Evolutionary conservation across 83 land plant genomes (phyloP), one percentile per base, ranked within the genome.

Genomic region (Thuja plicata): DNA sequence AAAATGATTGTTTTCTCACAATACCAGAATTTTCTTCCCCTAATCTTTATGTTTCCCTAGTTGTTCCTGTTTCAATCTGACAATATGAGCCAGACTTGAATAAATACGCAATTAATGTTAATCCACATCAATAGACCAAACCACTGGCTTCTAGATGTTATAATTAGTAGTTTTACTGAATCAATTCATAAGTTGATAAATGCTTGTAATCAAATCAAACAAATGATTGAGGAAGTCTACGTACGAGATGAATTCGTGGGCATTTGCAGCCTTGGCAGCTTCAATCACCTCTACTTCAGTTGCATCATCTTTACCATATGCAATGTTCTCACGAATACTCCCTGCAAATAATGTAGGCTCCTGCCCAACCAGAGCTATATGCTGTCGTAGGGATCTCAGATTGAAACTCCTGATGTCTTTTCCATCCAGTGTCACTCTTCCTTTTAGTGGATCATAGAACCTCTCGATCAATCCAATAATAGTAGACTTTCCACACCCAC

Each of bases 401-500:
- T 92, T 90, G 66, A 89, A 88, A 54, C 85, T 86, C 84, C 62
- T 91, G 19, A 93, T 89, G 45, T 93, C 94, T 54, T 54, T 87
- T 8, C 86, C 93, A 78, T 93, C 93, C 1, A 93, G 87, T 0
- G 1, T 13, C 6, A 93, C 90, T 15, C 88, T 88, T 30, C 93
- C 95, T 35, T 78, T 89, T 10, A 81, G 3, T 24, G 95, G 93
- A 48, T 94, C 95, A 55, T 94, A 94, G 66, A 94, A 94, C 73
- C 95, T 91, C 62, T 90, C 93, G 40, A 94, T 88, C 40, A 94
- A 87, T 2, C 90, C 88, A 48, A 93, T 89, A 37, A 93, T 87
- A n/a, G 92, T 91, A 15, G 92, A 93, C 87, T 93, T 93, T 19
- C 94, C 94, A n/a, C 90, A 91, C 7, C 92, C 94, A 86, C 94